A percentile compares a stretch with the other conserved stretches of the same genome.
Evolutionary conservation across 1,139 yeast genomes (phyloP).

Genomic region (Sugiyamaella paludigena): DNA sequence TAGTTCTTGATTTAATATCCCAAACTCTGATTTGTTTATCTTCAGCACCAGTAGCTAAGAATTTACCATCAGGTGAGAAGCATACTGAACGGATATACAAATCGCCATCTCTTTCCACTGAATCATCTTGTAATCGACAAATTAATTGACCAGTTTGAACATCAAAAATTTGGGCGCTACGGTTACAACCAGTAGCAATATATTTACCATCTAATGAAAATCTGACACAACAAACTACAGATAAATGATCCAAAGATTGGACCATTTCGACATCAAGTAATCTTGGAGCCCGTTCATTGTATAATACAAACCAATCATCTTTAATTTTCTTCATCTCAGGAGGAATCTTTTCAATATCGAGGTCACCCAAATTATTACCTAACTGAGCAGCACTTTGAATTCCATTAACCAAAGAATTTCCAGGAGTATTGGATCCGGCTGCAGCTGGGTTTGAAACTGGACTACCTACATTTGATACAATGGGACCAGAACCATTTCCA

Average conservation of each 20-base stretch:
- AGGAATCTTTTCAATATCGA: constrained; percentile 76
- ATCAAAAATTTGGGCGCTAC: constrained; percentile 90
- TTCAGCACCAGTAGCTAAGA: constrained; percentile 96
- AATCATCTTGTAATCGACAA: constrained; percentile 83
- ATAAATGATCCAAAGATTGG: constrained; percentile 85
- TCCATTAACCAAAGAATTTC: constrained; percentile 14
- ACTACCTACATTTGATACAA: constrained; percentile 12
- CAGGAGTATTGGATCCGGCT: constrained; percentile 3
- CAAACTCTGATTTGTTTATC: constrained; percentile 95
- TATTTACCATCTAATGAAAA: constrained; percentile 90
- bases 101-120: constrained; percentile 58
- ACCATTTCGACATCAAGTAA: constrained; percentile 81
- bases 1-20: constrained; percentile 87
- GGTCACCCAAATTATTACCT: constrained; percentile 67
- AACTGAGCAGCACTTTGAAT: constrained; percentile 23
- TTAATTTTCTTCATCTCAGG: constrained; percentile 80
- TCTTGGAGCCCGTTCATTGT: constrained; percentile 81
- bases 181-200: constrained; percentile 96
- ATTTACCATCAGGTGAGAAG: constrained; percentile 95
- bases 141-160: constrained; percentile 89
- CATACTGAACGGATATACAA: constrained; percentile 93
- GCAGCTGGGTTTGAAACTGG: constrained; percentile 3
- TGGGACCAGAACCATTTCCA: constrained; percentile 18
- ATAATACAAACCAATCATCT: constrained; percentile 83
- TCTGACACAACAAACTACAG: constrained; percentile 95